Evolutionary conservation across 148 eudicot species (phyloP).

Genomic region (Rhododendron ferrugineum): DNA sequence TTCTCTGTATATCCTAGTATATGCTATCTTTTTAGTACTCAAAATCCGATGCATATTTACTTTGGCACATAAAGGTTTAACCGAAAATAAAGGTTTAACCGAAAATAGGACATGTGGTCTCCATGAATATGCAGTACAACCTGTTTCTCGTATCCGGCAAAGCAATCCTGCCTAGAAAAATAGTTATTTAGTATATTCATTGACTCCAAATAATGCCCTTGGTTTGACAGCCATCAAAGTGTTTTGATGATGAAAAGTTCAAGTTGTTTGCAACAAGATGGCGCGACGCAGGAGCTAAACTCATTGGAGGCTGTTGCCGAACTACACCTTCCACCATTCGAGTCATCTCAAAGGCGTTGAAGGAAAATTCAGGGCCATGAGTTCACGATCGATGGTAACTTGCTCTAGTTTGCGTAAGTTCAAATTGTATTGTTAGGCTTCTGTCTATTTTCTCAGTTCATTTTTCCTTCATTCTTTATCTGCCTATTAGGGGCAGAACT

Average conservation of each 20-base stretch:
- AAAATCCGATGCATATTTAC: background rate
- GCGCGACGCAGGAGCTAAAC: constrained; percentile 75
- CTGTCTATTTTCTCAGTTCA: background rate
- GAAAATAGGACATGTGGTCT: background rate
- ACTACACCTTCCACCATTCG: constrained; percentile 66
- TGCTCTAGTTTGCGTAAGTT: background rate
- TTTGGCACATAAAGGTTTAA: background rate
- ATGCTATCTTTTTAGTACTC: too few relatives aligned
- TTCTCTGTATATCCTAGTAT: background rate
- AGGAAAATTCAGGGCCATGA: constrained; percentile 18
- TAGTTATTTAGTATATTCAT: background rate
- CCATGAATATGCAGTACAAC: background rate
- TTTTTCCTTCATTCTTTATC: background rate
- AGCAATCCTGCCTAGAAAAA: background rate
- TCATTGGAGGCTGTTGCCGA: constrained; percentile 85
- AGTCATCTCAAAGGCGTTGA: constrained; percentile 50
- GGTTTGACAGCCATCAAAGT: constrained; percentile 57
- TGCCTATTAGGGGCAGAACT: background rate
- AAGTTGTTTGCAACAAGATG: constrained; percentile 47
- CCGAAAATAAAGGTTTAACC: background rate
- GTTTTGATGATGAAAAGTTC: constrained; percentile 62
- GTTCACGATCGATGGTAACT: background rate
- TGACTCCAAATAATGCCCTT: background rate
- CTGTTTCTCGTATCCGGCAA: background rate
- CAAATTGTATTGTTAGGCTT: background rate